Evolutionary conservation across 257 asterid species (phyloP).

Genomic region (Solanum etuberosum): DNA sequence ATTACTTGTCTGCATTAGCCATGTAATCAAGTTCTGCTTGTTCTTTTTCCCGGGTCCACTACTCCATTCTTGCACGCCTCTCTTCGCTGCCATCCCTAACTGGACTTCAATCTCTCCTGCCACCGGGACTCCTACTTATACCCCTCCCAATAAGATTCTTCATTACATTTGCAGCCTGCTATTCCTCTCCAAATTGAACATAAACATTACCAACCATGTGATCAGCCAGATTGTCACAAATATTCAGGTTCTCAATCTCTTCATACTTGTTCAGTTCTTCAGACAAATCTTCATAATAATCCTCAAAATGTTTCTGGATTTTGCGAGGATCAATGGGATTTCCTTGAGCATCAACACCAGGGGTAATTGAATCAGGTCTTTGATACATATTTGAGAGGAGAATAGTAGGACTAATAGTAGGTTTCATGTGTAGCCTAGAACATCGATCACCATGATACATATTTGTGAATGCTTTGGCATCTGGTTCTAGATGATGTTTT

Average conservation of each 20-base stretch:
- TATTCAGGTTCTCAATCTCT: constrained; percentile 72
- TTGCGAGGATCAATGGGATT: constrained; percentile 63
- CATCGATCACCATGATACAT: too few species aligned
- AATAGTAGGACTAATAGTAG: constrained; percentile 26
- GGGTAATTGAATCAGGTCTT: constrained; percentile 92
- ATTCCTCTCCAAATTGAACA: too few species aligned
- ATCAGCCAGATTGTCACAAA: too few species aligned
- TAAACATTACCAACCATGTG: too few species aligned
- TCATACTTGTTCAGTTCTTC: constrained; percentile 88
- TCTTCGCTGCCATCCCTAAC: constrained; percentile 91
- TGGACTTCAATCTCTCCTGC: constrained; percentile 60
- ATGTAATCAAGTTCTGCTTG: constrained; percentile 39
- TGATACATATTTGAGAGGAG: constrained; percentile 87
- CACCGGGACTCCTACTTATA: constrained; percentile 62
- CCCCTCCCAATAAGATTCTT: too few species aligned
- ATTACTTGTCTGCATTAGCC: constrained; percentile 10
- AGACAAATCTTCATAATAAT: constrained; percentile 80
- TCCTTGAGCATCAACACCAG: constrained; percentile 82
- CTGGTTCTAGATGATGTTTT: too few species aligned
- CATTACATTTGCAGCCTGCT: too few species aligned
- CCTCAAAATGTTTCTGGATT: constrained; percentile 91
- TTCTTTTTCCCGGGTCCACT: constrained; percentile 92
- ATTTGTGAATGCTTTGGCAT: too few species aligned
- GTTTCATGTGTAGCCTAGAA: too few species aligned
- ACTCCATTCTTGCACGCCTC: constrained; percentile 86